Conservation (phyloP, 805 yeast species). For the Yarrowia osloensis region DNA sequence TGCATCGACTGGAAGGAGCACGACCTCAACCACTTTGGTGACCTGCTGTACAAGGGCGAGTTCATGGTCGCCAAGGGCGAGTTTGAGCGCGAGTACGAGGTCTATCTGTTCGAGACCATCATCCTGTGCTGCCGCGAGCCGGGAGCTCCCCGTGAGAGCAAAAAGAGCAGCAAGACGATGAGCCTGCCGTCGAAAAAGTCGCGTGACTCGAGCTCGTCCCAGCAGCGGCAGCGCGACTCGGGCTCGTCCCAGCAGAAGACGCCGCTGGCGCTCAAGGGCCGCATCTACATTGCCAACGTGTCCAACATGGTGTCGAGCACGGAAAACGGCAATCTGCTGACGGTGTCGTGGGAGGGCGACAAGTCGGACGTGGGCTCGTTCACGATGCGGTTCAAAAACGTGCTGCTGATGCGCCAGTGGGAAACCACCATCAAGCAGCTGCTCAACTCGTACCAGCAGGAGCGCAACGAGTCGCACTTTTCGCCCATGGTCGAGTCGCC, state of each 20-base stretch:
- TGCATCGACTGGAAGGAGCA: slow-evolving; percentile 94
- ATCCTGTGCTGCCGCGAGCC: slow-evolving; percentile 66
- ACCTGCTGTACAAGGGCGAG: slow-evolving; percentile 69
- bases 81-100: slow-evolving; percentile 81
- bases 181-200: slow-evolving; percentile 53
- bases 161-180: slow-evolving; percentile 46
- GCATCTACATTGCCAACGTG: slow-evolving; percentile 75
- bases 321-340: slow-evolving; percentile 40
- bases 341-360: slow-evolving; percentile 35
- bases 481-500: slow-evolving; percentile 24
- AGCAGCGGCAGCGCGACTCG: slow-evolving; percentile 31
- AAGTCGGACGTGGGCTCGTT: slow-evolving; percentile 51
- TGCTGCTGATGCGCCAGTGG: slow-evolving; percentile 85
- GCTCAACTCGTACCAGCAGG: slow-evolving; percentile 27
- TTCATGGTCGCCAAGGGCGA: slow-evolving; percentile 54
- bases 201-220: slow-evolving; percentile 41
- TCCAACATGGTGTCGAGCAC: slow-evolving; percentile 46
- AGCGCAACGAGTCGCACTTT: slow-evolving; percentile 1
- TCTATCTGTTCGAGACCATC: slow-evolving; percentile 80
- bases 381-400: slow-evolving; percentile 76
- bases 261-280: slow-evolving; percentile 66
- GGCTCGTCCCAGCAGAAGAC: slow-evolving; percentile 34
- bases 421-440: slow-evolving; percentile 43
- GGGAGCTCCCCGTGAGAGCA: slow-evolving; percentile 42
- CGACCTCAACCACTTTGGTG: slow-evolving; percentile 77